phyloP scores from a whole-genome alignment of 495 filamentous ascomycete genomes.

The Penicillium egyptiacum region DNA sequence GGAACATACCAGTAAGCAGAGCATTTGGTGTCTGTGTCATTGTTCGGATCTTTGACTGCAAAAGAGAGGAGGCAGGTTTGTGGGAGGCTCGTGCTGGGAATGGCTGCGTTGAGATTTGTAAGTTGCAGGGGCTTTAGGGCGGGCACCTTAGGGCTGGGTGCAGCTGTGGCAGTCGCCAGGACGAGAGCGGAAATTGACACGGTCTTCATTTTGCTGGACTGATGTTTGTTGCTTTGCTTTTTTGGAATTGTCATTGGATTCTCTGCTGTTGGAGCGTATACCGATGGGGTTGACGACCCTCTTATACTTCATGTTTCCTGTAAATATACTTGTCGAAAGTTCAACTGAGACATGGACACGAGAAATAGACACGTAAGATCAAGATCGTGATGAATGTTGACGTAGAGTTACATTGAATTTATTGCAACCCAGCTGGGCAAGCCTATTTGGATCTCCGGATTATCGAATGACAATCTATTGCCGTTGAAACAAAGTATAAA shows the following conservation, averaged over 20 bases:
- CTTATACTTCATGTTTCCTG: not conserved
- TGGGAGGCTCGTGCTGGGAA: conserved; percentile 13
- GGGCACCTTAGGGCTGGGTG: conserved; percentile 12
- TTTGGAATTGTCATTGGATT: not conserved
- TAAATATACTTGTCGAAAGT: not conserved
- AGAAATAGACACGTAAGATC: not conserved
- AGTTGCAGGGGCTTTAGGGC: conserved; percentile 14
- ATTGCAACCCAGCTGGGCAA: not conserved
- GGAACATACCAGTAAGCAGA: conserved; percentile 18
- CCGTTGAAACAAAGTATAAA: not conserved
- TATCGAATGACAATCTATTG: not conserved
- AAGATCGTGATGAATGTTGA: conserved; percentile 1
- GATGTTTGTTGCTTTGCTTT: not conserved
- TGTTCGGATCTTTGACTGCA: conserved; percentile 25
- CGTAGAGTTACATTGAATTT: conserved; percentile 4
- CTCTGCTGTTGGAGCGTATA: not conserved
- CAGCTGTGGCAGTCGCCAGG: conserved; percentile 17
- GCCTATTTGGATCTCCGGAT: not conserved
- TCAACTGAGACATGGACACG: conserved; percentile 3
- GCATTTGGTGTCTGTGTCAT: conserved; percentile 12
- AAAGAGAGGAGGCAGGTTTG: conserved; percentile 10
- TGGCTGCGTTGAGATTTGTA: conserved; percentile 8
- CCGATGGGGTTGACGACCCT: not conserved
- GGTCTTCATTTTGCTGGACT: conserved; percentile 22
- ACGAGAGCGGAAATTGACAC: conserved; percentile 12